Base-by-base conservation (phyloP, 306 rosid genomes). In the Mimosa bimucronata region DNA sequence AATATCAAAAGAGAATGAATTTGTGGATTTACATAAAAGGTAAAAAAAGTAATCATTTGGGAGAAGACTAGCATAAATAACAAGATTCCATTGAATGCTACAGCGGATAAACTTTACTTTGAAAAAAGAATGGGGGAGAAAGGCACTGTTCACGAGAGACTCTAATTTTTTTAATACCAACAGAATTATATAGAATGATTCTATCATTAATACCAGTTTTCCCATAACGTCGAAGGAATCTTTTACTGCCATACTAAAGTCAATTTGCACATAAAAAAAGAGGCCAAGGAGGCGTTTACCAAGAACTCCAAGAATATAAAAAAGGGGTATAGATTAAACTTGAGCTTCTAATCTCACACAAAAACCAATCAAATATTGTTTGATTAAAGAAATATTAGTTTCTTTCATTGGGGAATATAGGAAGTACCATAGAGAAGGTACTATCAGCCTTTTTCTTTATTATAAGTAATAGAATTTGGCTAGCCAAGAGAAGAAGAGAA, bases 401-500 rank as follows among this genome's bases (percentile, higher is more conserved):
- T 58, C 30, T 74, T 34, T 48, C 50, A 74, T 21, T 44, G 50
- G 77, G 74, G 45, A 77, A 62, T 60, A 84, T 30, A 42, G 62
- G 52, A 69, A 69, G 76, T 9, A 57, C 9, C 58, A 62, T 73
- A 84, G 77, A 75, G 23, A 46, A 81, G 71, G 73, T 73, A 70
- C 50, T 21, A 57, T 68, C 26, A 37, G 53, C 76, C 70, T 42
- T 71, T 71, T 62, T 76, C 7, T 57, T 46, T 77, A 74, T n/a
- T 12, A 64, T 66, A 45, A 74, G 75, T 14, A 61, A 52, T 34
- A 84, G 78, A 80, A 79, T 79, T 81, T 57, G 80, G 78, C 66
- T 19, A 68, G 50, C 80, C 75, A 11, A 8, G 66, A 69, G 34
- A 69, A 61, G 66, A 61, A 42, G 42, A 88, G 91, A 89, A 85